Conservation (phyloP, 805 yeast genomes). For the Metschnikowia cerradonensis region DNA sequence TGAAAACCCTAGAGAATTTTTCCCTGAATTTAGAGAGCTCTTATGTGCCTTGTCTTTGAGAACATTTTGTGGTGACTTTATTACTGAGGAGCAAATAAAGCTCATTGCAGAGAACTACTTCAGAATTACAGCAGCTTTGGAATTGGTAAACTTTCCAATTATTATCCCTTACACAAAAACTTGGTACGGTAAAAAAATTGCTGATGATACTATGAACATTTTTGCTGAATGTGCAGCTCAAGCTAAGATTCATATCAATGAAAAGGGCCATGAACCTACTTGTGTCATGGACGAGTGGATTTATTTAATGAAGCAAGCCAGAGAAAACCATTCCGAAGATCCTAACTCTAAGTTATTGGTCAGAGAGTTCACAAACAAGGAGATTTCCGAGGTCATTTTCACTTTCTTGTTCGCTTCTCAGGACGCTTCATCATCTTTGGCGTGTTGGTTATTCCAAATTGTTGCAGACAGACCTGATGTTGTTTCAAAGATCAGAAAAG, state of each 20-base stretch:
- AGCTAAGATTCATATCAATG: slow-evolving; percentile 74
- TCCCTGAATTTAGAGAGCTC: slow-evolving; percentile 92
- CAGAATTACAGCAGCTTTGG: slow-evolving; percentile 90
- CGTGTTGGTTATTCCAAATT: slow-evolving; percentile 97
- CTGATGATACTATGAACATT: slow-evolving; percentile 90
- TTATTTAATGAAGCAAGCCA: slow-evolving; percentile 73
- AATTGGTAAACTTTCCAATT: slow-evolving; percentile 95
- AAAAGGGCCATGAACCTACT: slow-evolving; percentile 68
- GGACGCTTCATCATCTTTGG: slow-evolving; percentile 95
- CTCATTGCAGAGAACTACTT: slow-evolving; percentile 89
- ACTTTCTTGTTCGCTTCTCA: slow-evolving; percentile 97
- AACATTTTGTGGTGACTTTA: slow-evolving; percentile 94
- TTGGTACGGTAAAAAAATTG: slow-evolving; percentile 94
- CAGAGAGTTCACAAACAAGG: slow-evolving; percentile 83
- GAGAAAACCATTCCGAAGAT: slow-evolving; percentile 45
- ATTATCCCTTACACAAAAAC: slow-evolving; percentile 94
- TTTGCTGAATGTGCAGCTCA: slow-evolving; percentile 84
- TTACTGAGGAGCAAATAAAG: slow-evolving; percentile 86
- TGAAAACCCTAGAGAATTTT: slow-evolving; percentile 69
- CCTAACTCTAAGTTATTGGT: slow-evolving; percentile 56
- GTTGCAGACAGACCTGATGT: slow-evolving; percentile 95
- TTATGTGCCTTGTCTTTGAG: slow-evolving; percentile 91
- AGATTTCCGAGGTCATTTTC: slow-evolving; percentile 93
- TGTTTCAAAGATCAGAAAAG: slow-evolving; percentile 80
- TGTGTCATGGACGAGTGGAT: slow-evolving; percentile 98